Conservation (phyloP, 2,329 filamentous ascomycete species). For the Colletotrichum higginsianum region DNA sequence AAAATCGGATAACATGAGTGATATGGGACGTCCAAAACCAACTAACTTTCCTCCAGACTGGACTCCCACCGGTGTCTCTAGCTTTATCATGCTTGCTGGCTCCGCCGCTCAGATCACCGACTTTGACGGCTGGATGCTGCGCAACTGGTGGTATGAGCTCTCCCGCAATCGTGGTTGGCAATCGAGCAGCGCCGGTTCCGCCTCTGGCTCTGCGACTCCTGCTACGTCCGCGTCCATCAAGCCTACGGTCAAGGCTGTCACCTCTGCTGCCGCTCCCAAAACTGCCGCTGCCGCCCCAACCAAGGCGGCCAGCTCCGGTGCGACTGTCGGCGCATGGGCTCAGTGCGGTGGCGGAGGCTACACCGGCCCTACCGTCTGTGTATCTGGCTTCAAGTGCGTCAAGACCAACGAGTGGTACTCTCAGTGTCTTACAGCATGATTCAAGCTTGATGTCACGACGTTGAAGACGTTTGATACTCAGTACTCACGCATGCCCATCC, state of each 20-base stretch:
- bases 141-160: slow-evolving; percentile 61
- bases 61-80: slow-evolving; percentile 57
- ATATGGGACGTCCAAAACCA: not conserved
- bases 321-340: slow-evolving; percentile 41
- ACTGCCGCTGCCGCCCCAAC: slow-evolving; percentile 11
- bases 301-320: slow-evolving; percentile 23
- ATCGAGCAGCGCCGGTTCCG: slow-evolving; percentile 13
- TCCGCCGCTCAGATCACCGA: slow-evolving; percentile 59
- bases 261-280: slow-evolving; percentile 1
- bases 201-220: slow-evolving; percentile 9
- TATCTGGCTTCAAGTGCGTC: slow-evolving; percentile 46
- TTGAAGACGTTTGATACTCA: not conserved
- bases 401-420: slow-evolving; percentile 50
- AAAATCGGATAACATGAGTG: not conserved
- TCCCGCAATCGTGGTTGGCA: slow-evolving; percentile 51
- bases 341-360: slow-evolving; percentile 48
- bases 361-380: slow-evolving; percentile 47
- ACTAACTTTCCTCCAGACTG: slow-evolving; percentile 50
- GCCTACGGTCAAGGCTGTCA: slow-evolving; percentile 8
- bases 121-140: slow-evolving; percentile 65
- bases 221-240: slow-evolving; percentile 6
- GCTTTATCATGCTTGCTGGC: slow-evolving; percentile 63
- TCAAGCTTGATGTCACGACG: too few relatives aligned
- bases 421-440: slow-evolving; percentile 44
- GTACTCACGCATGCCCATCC: too few relatives aligned